phyloP scores from a whole-genome alignment of 352 stramenopile genomes.

The Phytophthora aleatoria region DNA sequence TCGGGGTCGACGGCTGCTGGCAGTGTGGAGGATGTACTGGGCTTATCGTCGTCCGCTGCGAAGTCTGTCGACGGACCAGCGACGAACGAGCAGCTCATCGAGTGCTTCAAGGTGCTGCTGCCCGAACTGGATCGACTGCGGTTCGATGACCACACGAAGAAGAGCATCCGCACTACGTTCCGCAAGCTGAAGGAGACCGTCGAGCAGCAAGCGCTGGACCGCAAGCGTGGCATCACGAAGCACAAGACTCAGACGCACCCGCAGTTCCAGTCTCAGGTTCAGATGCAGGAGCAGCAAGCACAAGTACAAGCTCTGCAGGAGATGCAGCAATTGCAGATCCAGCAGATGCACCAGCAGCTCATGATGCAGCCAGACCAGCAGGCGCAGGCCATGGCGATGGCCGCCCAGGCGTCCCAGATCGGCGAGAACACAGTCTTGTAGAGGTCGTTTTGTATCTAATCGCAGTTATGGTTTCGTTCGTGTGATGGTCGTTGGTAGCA shows the following conservation, averaged over 20 bases:
- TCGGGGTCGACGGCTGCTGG: conserved; percentile 10
- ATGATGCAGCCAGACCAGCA: conserved; percentile 35
- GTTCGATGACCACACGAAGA: conserved; percentile 65
- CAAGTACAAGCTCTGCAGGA: conserved; percentile 31
- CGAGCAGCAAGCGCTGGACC: conserved; percentile 40
- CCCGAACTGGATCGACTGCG: conserved; percentile 56
- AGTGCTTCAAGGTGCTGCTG: conserved; percentile 53
- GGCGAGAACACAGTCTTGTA: conserved; percentile 39
- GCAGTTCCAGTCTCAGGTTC: conserved; percentile 13
- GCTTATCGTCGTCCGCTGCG: conserved; percentile 37
- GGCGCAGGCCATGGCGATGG: conserved; percentile 28
- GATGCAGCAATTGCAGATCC: conserved; percentile 33
- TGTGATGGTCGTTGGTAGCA: not conserved
- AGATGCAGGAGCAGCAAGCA: conserved; percentile 27
- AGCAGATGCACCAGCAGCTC: conserved; percentile 39
- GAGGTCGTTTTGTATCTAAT: conserved; percentile 7
- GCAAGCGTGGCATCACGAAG: conserved; percentile 37
- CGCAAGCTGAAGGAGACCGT: conserved; percentile 52
- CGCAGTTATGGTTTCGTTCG: conserved; percentile 23
- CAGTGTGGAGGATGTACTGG: conserved; percentile 45
- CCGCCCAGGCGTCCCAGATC: conserved; percentile 28
- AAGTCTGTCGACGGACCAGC: conserved; percentile 25
- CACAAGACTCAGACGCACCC: conserved; percentile 17
- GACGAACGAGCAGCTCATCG: conserved; percentile 55
- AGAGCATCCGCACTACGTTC: conserved; percentile 58